Percentiles rank a stretch among this genome's conserved stretches.
Conservation (phyloP, 2,329 filamentous ascomycete species). For the Talaromyces atroroseus region DNA sequence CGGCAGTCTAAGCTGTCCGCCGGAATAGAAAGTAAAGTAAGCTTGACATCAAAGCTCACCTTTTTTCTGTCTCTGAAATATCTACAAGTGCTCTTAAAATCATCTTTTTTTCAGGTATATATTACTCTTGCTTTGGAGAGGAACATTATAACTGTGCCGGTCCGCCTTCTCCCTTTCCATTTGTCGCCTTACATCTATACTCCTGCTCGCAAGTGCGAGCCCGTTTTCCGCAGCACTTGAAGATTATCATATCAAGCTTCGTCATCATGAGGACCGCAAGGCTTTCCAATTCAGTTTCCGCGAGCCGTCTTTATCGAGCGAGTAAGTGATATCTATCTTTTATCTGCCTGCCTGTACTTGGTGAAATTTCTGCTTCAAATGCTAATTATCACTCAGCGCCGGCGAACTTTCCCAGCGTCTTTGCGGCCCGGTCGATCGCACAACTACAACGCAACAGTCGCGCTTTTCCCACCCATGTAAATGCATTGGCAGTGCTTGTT, state of each 20-base stretch:
- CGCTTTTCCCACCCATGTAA: conserved; percentile 46
- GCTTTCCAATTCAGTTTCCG: conserved; percentile 8
- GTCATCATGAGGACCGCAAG: conserved; percentile 14
- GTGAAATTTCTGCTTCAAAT: neutral
- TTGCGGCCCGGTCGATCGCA: conserved; percentile 28
- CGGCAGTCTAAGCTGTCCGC: neutral
- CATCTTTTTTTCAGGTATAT: neutral
- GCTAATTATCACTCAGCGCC: conserved; percentile 21
- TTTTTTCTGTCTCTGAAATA: neutral
- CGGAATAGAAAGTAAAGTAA: neutral
- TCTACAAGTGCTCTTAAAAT: neutral
- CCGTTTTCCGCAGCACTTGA: conserved; percentile 4
- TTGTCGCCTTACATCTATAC: neutral
- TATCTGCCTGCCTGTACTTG: neutral
- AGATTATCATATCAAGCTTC: neutral
- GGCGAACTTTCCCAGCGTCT: conserved; percentile 25
- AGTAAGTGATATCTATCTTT: neutral
- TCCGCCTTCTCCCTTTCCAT: neutral
- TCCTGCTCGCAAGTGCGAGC: conserved; percentile 8
- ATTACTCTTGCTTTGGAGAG: neutral
- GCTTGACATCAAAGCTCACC: neutral
- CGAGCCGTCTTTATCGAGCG: conserved; percentile 11
- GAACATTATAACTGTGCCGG: neutral
- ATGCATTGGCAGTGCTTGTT: conserved; percentile 54
- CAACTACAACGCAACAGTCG: conserved; percentile 29